Conservation (phyloP, 306 rosid genomes). For the Alnus rubra region DNA sequence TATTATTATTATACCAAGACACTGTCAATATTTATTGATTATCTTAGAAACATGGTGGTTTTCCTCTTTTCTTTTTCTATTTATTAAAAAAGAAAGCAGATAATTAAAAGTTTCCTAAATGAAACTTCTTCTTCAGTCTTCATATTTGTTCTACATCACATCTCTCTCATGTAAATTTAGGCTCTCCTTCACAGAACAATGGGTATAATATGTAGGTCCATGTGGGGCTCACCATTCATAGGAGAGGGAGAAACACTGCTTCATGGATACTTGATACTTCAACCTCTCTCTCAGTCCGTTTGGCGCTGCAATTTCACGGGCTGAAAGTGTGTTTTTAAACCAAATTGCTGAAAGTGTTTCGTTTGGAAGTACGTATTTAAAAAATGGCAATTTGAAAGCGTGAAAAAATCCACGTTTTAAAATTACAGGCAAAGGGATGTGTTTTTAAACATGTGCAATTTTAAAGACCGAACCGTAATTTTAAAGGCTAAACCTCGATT, state of each 20-base stretch:
- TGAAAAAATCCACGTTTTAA: too few species aligned
- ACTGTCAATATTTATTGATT: not conserved
- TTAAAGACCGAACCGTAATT: too few species aligned
- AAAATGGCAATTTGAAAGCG: too few species aligned
- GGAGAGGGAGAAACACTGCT: not conserved
- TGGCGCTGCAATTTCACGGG: too few species aligned
- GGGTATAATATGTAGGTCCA: not conserved
- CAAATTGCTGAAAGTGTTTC: too few species aligned
- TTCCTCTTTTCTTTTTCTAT: not conserved
- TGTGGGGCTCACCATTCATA: conserved; percentile 1
- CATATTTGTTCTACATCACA: too few species aligned
- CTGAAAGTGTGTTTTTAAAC: too few species aligned
- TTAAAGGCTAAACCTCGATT: too few species aligned
- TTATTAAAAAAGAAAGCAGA: not conserved
- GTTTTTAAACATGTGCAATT: too few species aligned
- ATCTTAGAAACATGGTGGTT: not conserved
- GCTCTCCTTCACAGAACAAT: not conserved
- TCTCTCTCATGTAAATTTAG: not conserved
- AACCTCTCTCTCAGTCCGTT: not conserved
- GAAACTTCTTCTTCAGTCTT: not conserved
- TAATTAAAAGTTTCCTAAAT: not conserved
- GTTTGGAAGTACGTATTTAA: too few species aligned
- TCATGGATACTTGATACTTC: not conserved
- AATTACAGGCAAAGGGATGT: too few species aligned
- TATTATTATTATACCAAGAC: not conserved